Conservation (phyloP, 306 rosid species). For the Trichosanthes truncata region DNA sequence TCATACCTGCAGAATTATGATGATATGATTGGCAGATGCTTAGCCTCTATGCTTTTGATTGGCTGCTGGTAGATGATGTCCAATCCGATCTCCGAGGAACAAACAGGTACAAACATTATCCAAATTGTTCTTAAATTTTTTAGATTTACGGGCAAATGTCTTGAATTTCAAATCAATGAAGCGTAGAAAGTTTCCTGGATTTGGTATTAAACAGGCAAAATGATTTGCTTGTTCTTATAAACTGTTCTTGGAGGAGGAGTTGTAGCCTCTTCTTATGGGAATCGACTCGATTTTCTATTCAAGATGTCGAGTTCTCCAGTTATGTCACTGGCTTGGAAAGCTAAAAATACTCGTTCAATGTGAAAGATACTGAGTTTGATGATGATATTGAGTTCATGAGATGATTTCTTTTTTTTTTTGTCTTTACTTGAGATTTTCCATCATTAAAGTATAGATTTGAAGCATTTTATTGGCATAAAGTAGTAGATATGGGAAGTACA, state of each 20-base stretch:
- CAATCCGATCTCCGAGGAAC: background rate
- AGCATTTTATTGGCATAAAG: background rate
- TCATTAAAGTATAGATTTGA: background rate
- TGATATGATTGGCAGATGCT: background rate
- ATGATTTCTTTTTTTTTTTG: background rate
- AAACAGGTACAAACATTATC: background rate
- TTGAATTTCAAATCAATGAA: background rate
- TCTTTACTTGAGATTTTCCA: background rate
- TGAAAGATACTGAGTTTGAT: background rate
- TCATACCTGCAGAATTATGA: background rate
- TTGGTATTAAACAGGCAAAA: background rate
- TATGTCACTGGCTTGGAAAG: background rate
- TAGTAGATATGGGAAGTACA: background rate
- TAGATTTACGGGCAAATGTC: background rate
- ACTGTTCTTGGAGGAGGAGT: background rate
- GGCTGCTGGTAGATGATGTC: background rate
- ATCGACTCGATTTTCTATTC: background rate
- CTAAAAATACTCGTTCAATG: background rate
- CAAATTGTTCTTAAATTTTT: background rate
- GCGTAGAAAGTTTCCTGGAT: background rate
- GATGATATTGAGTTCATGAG: background rate
- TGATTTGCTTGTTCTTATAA: background rate
- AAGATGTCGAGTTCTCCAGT: background rate
- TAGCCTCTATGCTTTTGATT: background rate
- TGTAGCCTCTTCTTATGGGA: background rate